A percentile compares a stretch with the other conserved stretches of the same genome.
phyloP scores from a whole-genome alignment of 305 asterid species.

The Fraxinus sp. region DNA sequence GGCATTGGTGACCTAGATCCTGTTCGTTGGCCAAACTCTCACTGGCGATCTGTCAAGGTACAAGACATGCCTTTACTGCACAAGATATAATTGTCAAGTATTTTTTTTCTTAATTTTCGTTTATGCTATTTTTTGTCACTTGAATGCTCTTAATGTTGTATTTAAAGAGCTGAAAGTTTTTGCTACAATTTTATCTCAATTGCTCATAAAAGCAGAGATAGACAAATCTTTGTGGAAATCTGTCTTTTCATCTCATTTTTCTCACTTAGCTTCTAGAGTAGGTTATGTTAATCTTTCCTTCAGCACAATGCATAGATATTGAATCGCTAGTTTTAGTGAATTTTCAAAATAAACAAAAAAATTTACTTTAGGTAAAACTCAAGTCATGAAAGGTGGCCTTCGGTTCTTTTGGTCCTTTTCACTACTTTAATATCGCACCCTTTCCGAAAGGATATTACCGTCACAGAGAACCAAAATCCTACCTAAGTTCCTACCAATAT shows the following conservation, averaged over 20 bases:
- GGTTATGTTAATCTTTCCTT: neutral
- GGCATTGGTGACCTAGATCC: constrained; percentile 62
- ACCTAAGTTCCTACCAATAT: neutral
- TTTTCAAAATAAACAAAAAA: too few relatives aligned
- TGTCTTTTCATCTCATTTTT: neutral
- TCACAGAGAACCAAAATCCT: neutral
- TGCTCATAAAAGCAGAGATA: neutral
- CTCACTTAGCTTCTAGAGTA: neutral
- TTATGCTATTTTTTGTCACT: neutral
- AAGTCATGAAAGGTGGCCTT: neutral
- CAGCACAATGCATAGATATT: neutral
- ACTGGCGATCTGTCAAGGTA: constrained; percentile 70
- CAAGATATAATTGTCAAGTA: neutral
- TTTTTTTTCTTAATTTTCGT: neutral
- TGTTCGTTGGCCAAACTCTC: constrained; percentile 65
- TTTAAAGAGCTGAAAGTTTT: neutral
- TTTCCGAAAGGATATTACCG: neutral
- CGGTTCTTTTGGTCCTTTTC: neutral
- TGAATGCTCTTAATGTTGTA: neutral
- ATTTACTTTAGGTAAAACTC: neutral
- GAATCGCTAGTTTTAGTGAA: neutral
- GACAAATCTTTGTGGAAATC: neutral
- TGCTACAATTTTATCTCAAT: neutral
- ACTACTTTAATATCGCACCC: neutral
- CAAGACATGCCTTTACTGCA: constrained; percentile 10